phyloP scores from a whole-genome alignment of 1,139 yeast species.

The Kodamaea ohmeri region DNA sequence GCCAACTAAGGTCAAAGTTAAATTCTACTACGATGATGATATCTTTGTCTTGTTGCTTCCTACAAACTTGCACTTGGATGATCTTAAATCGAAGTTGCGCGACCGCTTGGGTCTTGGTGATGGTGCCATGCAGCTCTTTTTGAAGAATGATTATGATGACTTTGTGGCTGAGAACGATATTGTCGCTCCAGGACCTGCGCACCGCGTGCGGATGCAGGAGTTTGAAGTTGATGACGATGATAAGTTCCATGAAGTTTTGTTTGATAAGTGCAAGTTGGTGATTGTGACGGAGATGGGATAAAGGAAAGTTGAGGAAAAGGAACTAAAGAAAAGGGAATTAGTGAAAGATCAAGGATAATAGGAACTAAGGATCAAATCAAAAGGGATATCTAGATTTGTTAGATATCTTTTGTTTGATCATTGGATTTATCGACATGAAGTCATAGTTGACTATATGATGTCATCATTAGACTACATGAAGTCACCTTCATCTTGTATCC shows the following conservation, averaged over 20 bases:
- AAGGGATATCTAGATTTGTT: no score
- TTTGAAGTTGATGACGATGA: conserved; percentile 43
- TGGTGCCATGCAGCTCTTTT: conserved; percentile 29
- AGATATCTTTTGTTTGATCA: no score
- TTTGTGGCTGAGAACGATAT: conserved; percentile 33
- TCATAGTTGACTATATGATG: no score
- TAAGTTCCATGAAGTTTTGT: conserved; percentile 41
- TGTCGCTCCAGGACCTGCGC: conserved; percentile 23
- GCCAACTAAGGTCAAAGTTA: conserved; percentile 54
- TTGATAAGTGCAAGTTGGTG: conserved; percentile 47
- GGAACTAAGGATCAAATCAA: no score
- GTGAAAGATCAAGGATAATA: no score
- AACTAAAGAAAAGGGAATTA: no score
- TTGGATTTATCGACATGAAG: no score
- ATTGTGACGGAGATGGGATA: no score
- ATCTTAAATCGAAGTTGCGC: conserved; percentile 60
- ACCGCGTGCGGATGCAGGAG: conserved; percentile 24
- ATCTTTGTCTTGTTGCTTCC: conserved; percentile 84
- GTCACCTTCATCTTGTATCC: no score
- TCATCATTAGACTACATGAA: no score
- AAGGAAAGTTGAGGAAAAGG: no score
- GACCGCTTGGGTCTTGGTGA: conserved; percentile 52
- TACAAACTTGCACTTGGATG: conserved; percentile 54
- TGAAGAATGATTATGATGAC: conserved; percentile 45
- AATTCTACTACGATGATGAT: conserved; percentile 86